Conservation (phyloP, 208 protist genomes). For the Cochliopodium minus region DNA sequence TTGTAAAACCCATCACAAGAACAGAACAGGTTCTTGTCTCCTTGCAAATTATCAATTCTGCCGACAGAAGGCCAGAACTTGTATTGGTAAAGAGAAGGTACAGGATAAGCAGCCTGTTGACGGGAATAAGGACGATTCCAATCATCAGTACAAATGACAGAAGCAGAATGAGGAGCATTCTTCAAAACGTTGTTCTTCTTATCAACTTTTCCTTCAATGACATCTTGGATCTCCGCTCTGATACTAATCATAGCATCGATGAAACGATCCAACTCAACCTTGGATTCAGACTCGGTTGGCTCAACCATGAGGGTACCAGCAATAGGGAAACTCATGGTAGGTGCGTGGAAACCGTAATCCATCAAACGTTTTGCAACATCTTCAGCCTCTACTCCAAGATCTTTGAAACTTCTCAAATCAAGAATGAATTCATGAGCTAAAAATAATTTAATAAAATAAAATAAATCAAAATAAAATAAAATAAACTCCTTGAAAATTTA, state of each 20-base stretch:
- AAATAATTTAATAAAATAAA: constrained; percentile 15
- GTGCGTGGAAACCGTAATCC: constrained; percentile 88
- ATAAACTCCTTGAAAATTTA: background rate
- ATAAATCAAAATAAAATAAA: background rate
- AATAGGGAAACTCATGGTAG: constrained; percentile 78
- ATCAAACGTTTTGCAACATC: constrained; percentile 93
- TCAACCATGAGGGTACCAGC: constrained; percentile 86
- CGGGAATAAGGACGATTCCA: constrained; percentile 78
- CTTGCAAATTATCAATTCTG: constrained; percentile 81
- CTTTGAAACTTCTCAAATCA: constrained; percentile 73
- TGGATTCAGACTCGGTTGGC: constrained; percentile 87
- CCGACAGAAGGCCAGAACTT: constrained; percentile 79
- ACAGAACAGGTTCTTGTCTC: constrained; percentile 81
- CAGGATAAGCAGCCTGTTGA: constrained; percentile 74
- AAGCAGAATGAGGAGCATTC: constrained; percentile 82
- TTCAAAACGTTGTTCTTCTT: constrained; percentile 78
- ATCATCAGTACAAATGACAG: constrained; percentile 43
- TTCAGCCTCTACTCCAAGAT: constrained; percentile 68
- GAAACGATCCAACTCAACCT: constrained; percentile 76
- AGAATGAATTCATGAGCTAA: constrained; percentile 94
- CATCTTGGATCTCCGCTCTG: constrained; percentile 74
- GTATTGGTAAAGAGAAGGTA: constrained; percentile 36
- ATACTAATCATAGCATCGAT: constrained; percentile 82
- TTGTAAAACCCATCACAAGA: too few species aligned
- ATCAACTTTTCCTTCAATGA: constrained; percentile 62